Evolutionary conservation across 139 green algal genomes (phyloP), one percentile per base, ranked within the genome.

Genomic region (Tetradesmus lagerheimii): DNA sequence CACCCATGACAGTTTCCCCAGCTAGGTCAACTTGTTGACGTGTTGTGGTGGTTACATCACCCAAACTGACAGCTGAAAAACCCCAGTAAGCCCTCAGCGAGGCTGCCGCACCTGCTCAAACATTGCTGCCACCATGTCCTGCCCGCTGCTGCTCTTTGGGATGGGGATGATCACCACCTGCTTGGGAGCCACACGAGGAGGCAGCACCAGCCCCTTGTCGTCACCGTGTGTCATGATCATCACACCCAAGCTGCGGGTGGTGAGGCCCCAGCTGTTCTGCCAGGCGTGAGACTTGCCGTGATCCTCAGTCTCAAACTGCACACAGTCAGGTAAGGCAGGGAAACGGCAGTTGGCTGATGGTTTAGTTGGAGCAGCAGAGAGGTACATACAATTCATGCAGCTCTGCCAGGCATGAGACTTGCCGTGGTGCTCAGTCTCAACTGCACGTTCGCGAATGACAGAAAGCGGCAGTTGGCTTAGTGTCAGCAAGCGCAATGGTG

Each of bases 181-280:
- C 75, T 96, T 92, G 41, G 96, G 95, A 14, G 97, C 96, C 38
- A 99, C 95, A 27, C 95, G 91, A 1, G 98, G 98, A 29, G 98
- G 98, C 90, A 99, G 92, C 80, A 99, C 97, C 43, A 99, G 89
- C 1, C 98, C 98, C 94, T 98, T 99, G 96, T 99, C 95, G 91
- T 99, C 98, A 25, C 93, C 94, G 92, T 99, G 98, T 37, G 98
- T 98, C 98, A 99, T 99, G 93, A 99, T 95, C 96, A 98, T 98
- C 6, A 99, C 98, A 12, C 98, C 98, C 75, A 99, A 97, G 80
- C 95, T 97, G 53, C 98, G 96, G 38, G 98, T 99, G 86, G 97
- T 99, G 57, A 99, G 92, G 50, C 98, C 98, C 97, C 98, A 99
- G 37, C 93, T 97, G 95, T 99, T 99, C 91, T 99, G 97, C 98